phyloP scores from a whole-genome alignment of 2,329 filamentous ascomycete species.

The Aureobasidium pullulans region DNA sequence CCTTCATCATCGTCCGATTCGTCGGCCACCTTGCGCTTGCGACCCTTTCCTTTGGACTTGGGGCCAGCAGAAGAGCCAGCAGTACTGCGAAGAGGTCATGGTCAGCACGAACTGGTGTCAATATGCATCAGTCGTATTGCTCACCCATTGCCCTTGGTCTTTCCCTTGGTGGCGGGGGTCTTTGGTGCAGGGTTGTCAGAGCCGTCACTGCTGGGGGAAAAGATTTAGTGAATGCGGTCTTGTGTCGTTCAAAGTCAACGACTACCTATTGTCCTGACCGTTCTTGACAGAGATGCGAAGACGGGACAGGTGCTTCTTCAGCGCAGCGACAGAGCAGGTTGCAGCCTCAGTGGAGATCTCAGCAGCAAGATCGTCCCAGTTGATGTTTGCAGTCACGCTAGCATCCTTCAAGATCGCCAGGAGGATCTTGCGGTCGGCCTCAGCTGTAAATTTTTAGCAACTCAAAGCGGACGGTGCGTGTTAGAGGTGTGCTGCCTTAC shows the following conservation, averaged over 20 bases:
- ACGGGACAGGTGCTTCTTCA: constrained; percentile 10
- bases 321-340: constrained; percentile 1
- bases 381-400: neutral
- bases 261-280: neutral
- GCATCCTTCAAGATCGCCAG: constrained; percentile 11
- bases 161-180: constrained; percentile 5
- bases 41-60: constrained; percentile 2
- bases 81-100: neutral
- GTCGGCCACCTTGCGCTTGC: neutral
- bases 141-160: neutral
- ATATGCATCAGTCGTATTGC: neutral
- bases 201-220: neutral
- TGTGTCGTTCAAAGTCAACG: neutral
- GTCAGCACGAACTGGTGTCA: neutral
- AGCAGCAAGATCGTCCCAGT: constrained; percentile 8
- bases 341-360: constrained; percentile 1
- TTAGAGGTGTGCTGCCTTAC: neutral
- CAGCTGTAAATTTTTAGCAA: neutral
- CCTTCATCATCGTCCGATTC: constrained; percentile 3
- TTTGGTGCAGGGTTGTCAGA: neutral
- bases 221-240: neutral
- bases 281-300: neutral
- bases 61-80: neutral
- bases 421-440: constrained; percentile 14
- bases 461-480: too few species aligned